Base-by-base conservation (phyloP, 2,329 filamentous ascomycete genomes). In the Plectosphaerella sp. region DNA sequence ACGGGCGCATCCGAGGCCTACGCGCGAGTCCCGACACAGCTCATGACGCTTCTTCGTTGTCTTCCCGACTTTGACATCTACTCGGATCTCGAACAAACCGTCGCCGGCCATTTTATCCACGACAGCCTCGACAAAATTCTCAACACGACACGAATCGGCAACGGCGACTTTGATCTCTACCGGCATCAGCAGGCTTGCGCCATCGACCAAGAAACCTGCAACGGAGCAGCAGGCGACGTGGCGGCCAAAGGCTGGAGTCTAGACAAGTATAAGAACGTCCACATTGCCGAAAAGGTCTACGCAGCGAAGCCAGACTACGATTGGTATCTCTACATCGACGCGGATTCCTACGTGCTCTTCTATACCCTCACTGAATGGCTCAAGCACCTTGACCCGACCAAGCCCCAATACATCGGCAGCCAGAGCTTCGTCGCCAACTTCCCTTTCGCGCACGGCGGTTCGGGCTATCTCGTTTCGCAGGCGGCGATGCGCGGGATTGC, bases 261-360 rank as follows among this genome's bases (percentile, higher is more conserved):
- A 39, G 81, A 84, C 67, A 83, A 82, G 66, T 84, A 82, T 68
- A 84, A 84, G 65, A 83, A 82, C 62, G 68, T 82, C 45, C 80
- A 82, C 61, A 82, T 83, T 61, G 74, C 79, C 12, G 75, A 81
- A 63, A 79, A 80, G 65, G 64, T 76, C 1, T 83, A 75, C 58
- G 60, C 65, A 20, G 64, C 77, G 64, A 72, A 74, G 8, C 79
- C 80, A 9, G 61, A 71, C 52, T 75, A 75, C 52, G 76, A 82
- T 57, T 84, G 81, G 80, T 84, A 82, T 59, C 62, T 84, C 14
- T 83, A 80, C 56, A 71, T 83, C 55, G 80, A 84, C 50, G 77
- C 78, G 48, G 80, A 83, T 61, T 80, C 78, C 9, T 83, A 83
- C 58, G 71, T 83, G 10, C 65, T 80, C 41, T 80, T 78, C 75